Conservation (phyloP, 108 stramenopile species). For the Fistulifera pelliculosa region DNA sequence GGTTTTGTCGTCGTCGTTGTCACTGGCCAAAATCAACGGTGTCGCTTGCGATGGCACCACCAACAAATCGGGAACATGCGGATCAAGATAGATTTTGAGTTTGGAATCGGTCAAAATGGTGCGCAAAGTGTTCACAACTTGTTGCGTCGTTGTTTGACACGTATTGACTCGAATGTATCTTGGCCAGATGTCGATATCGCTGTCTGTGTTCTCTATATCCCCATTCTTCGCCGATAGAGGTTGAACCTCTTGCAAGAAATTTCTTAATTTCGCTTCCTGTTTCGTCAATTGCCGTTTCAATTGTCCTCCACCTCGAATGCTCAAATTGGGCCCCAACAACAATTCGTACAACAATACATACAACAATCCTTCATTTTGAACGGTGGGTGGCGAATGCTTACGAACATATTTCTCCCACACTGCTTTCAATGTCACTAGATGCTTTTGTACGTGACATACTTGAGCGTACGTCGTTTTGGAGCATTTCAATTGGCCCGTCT, state of each 20-base stretch:
- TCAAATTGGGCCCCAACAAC: slow-evolving; percentile 65
- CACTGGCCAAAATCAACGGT: slow-evolving; percentile 15
- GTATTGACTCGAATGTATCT: slow-evolving; percentile 83
- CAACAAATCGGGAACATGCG: slow-evolving; percentile 75
- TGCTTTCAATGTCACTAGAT: slow-evolving; percentile 22
- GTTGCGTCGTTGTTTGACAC: slow-evolving; percentile 27
- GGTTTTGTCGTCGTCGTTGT: slow-evolving; percentile 16
- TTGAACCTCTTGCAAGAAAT: slow-evolving; percentile 2
- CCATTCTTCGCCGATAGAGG: not conserved
- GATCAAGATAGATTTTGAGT: slow-evolving; percentile 46
- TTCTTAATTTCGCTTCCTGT: slow-evolving; percentile 35
- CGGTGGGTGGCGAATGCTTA: slow-evolving; percentile 22
- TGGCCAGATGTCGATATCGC: slow-evolving; percentile 32
- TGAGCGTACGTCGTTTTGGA: slow-evolving; percentile 49
- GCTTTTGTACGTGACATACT: slow-evolving; percentile 37
- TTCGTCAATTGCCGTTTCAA: slow-evolving; percentile 72
- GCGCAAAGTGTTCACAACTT: slow-evolving; percentile 27
- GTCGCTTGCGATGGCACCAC: slow-evolving; percentile 49
- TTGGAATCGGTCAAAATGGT: slow-evolving; percentile 1
- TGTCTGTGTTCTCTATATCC: not conserved
- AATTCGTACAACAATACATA: slow-evolving; percentile 82
- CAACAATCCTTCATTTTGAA: slow-evolving; percentile 44
- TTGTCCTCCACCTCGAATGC: slow-evolving; percentile 74
- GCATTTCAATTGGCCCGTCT: slow-evolving; percentile 33
- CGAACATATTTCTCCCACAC: slow-evolving; percentile 6